Conservation (phyloP, 148 eudicot genomes). For the Heliamphora exappendiculata region DNA sequence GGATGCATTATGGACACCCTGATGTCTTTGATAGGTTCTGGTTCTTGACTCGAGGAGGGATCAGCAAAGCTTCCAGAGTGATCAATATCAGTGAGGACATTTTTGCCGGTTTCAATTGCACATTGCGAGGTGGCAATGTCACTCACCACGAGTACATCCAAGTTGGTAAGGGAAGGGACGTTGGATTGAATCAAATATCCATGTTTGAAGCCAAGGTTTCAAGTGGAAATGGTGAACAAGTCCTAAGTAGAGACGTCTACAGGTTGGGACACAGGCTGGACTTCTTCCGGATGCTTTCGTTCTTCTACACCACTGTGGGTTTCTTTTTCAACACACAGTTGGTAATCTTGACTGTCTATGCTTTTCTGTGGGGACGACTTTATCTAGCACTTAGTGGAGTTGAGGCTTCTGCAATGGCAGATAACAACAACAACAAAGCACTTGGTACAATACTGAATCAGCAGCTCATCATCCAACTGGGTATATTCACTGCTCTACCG, state of each 20-base stretch:
- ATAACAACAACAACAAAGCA: slow-evolving; percentile 52
- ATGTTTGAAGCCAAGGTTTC: slow-evolving; percentile 94
- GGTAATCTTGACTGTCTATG: slow-evolving; percentile 78
- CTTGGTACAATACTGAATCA: slow-evolving; percentile 74
- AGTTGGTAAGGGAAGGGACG: slow-evolving; percentile 95
- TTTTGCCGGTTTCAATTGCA: slow-evolving; percentile 95
- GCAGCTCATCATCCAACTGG: slow-evolving; percentile 80
- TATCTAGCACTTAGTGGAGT: slow-evolving; percentile 84
- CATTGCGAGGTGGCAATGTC: slow-evolving; percentile 82
- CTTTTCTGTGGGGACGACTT: slow-evolving; percentile 84
- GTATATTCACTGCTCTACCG: slow-evolving; percentile 81
- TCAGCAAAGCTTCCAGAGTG: slow-evolving; percentile 85
- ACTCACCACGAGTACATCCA: slow-evolving; percentile 92
- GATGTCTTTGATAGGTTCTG: slow-evolving; percentile 94
- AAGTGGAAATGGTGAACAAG: slow-evolving; percentile 90
- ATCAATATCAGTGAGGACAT: slow-evolving; percentile 93
- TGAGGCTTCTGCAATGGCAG: slow-evolving; percentile 38
- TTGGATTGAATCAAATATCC: slow-evolving; percentile 82
- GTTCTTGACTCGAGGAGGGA: slow-evolving; percentile 88
- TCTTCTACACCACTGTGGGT: slow-evolving; percentile 83
- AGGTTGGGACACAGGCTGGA: slow-evolving; percentile 89
- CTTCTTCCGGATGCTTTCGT: slow-evolving; percentile 84
- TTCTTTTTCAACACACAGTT: slow-evolving; percentile 83
- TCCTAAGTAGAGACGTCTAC: slow-evolving; percentile 80
- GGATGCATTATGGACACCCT: slow-evolving; percentile 97